These are phyloP conservation scores for Phyllosticta paracitricarpa DNA, from an alignment of 2,329 filamentous ascomycete species.

Conservation along the genomic window DNA sequence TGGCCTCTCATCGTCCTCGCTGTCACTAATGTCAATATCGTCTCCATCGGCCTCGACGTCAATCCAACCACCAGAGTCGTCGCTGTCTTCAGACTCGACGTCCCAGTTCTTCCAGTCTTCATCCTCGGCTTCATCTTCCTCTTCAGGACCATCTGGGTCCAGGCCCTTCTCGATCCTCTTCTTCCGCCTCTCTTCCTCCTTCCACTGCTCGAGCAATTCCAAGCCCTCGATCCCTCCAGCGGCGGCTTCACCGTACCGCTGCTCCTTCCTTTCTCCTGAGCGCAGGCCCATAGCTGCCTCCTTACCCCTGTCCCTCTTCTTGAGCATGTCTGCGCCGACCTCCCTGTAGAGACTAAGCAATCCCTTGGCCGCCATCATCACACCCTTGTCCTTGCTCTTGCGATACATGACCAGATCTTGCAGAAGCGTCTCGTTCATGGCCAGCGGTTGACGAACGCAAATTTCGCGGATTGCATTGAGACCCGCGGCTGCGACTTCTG, in stretches of 20 bases:
- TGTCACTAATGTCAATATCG: slow-evolving; percentile 61
- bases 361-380: slow-evolving; percentile 97
- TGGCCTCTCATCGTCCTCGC: slow-evolving; percentile 60
- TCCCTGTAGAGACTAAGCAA: slow-evolving; percentile 85
- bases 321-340: slow-evolving; percentile 78
- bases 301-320: slow-evolving; percentile 85
- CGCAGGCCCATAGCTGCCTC: slow-evolving; percentile 76
- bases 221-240: slow-evolving; percentile 83
- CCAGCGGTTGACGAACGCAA: slow-evolving; percentile 83
- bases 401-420: slow-evolving; percentile 94
- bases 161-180: slow-evolving; percentile 61
- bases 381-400: slow-evolving; percentile 95
- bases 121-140: slow-evolving; percentile 51
- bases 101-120: slow-evolving; percentile 52
- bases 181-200: slow-evolving; percentile 73
- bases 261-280: slow-evolving; percentile 63
- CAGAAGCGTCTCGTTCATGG: slow-evolving; percentile 89
- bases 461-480: slow-evolving; percentile 93
- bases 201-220: slow-evolving; percentile 85
- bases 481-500: slow-evolving; percentile 84
- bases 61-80: slow-evolving; percentile 85
- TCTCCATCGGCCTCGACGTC: slow-evolving; percentile 75
- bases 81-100: slow-evolving; percentile 50
- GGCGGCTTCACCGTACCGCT: slow-evolving; percentile 73
- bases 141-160: slow-evolving; percentile 49